Evolutionary conservation across 2,329 filamentous ascomycete genomes (phyloP).

Genomic region (Cladosporium colombiae): DNA sequence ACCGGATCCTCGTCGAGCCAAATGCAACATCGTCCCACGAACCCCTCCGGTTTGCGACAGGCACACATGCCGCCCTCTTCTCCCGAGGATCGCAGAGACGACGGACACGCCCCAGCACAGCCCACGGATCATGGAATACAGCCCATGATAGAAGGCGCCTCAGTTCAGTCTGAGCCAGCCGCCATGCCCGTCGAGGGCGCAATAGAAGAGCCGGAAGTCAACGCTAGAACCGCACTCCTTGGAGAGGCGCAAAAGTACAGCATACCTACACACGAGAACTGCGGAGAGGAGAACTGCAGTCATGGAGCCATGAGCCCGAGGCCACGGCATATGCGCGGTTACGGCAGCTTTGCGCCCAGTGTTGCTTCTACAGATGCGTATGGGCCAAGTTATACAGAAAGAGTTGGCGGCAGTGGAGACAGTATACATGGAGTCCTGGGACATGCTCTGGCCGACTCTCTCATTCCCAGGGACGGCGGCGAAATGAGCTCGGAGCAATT

Average conservation of each 20-base stretch:
- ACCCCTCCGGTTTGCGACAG: conserved; percentile 41
- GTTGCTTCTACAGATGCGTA: conserved; percentile 41
- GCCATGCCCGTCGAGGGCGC: conserved; percentile 28
- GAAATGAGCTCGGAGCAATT: conserved; percentile 73
- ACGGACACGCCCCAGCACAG: conserved; percentile 22
- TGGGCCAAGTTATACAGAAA: conserved; percentile 40
- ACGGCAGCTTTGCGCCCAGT: conserved; percentile 46
- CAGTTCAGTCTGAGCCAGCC: conserved; percentile 34
- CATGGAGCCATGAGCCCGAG: conserved; percentile 78
- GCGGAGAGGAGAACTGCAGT: conserved; percentile 52
- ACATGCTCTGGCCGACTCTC: conserved; percentile 47
- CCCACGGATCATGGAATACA: conserved; percentile 34
- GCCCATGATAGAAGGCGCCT: conserved; percentile 35
- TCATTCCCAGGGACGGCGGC: conserved; percentile 53
- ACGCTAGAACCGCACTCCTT: conserved; percentile 42
- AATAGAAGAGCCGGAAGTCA: conserved; percentile 32
- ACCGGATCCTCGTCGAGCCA: conserved; percentile 4
- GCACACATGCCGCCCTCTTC: conserved; percentile 47
- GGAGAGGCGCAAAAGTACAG: conserved; percentile 35
- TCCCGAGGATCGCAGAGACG: conserved; percentile 42
- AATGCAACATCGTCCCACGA: conserved; percentile 29
- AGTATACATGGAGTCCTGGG: conserved; percentile 43
- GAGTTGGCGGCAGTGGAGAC: conserved; percentile 34
- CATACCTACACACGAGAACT: conserved; percentile 28
- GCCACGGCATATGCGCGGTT: conserved; percentile 54